phyloP scores from a whole-genome alignment of 345 rosid genomes.

The Sonneratia alba region DNA sequence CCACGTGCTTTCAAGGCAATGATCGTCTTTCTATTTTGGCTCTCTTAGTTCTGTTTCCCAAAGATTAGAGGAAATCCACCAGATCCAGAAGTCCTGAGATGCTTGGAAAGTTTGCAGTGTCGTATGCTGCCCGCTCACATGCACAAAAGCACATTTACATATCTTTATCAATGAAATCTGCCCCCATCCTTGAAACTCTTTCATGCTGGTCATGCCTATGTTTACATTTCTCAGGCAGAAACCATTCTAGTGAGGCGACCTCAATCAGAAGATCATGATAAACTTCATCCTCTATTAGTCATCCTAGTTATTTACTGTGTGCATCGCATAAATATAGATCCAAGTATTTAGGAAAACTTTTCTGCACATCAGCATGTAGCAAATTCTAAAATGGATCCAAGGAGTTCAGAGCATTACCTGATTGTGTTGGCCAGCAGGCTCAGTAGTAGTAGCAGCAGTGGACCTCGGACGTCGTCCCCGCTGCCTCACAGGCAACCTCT shows the following conservation, averaged over 20 bases:
- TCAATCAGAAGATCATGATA: no score
- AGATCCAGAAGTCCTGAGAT: background rate
- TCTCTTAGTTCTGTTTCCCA: background rate
- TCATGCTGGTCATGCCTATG: background rate
- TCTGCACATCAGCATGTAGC: no score
- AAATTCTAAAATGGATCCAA: background rate
- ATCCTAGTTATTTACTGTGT: no score
- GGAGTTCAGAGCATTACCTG: background rate
- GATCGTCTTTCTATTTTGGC: background rate
- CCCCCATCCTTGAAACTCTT: background rate
- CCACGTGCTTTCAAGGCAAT: no score
- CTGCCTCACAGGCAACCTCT: slow-evolving; percentile 27
- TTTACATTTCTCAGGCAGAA: no score
- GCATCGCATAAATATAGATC: no score
- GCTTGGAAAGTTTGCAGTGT: background rate
- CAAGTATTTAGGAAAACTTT: no score
- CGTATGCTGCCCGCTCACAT: no score
- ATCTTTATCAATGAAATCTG: background rate
- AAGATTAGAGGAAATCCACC: background rate
- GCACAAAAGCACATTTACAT: no score
- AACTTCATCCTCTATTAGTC: background rate
- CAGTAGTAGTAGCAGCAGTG: background rate
- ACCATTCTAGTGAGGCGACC: no score
- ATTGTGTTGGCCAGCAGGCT: background rate
- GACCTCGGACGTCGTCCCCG: slow-evolving; percentile 7